A percentile compares a stretch with the other conserved stretches of the same genome.
phyloP scores from a whole-genome alignment of 352 stramenopile genomes.

The Thalassiosira gravida region DNA sequence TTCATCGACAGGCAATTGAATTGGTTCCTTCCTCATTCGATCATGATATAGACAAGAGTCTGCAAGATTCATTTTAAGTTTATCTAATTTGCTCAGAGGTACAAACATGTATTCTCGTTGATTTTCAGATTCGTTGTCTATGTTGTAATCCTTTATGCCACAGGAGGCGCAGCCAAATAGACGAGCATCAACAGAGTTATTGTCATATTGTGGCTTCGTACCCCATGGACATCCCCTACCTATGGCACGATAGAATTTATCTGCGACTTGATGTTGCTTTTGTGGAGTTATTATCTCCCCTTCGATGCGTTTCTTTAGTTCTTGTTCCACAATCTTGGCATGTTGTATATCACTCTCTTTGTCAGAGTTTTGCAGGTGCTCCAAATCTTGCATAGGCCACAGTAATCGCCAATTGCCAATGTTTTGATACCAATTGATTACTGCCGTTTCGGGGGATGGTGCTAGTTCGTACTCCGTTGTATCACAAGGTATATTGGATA shows the following conservation, averaged over 20 bases:
- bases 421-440: neutral
- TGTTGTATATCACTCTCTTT: neutral
- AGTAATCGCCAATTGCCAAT: neutral
- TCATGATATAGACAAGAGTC: neutral
- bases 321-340: neutral
- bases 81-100: neutral
- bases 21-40: neutral
- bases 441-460: neutral
- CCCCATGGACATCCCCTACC: neutral
- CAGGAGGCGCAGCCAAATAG: neutral
- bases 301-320: neutral
- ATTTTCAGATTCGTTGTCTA: neutral
- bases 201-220: neutral
- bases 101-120: neutral
- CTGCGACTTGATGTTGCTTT: neutral
- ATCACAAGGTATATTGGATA: too few relatives aligned
- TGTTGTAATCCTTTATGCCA: neutral
- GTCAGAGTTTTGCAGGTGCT: neutral
- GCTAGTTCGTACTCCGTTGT: neutral
- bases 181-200: neutral
- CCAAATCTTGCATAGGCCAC: neutral
- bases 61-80: neutral
- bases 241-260: neutral
- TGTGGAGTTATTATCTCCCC: neutral
- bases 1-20: slow-evolving; percentile 4